Percentiles rank a stretch among this genome's conserved stretches.
Conservation (phyloP, 2,329 filamentous ascomycete genomes). For the Cyphellophora europaea region DNA sequence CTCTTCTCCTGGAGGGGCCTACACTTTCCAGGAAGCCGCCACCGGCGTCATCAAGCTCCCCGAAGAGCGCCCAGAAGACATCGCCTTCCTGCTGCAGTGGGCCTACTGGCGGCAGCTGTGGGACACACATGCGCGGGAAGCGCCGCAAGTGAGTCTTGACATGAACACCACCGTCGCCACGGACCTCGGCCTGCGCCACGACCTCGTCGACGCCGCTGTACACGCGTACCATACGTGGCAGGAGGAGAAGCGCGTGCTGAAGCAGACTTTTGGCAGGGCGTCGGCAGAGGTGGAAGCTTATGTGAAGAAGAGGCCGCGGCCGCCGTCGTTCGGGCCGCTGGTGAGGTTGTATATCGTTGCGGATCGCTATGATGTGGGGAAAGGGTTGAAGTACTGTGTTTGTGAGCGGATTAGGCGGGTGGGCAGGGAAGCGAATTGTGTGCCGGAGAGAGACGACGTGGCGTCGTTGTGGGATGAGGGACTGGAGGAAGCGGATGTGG, state of each 20-base stretch:
- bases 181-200: not conserved
- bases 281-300: not conserved
- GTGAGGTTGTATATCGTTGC: not conserved
- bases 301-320: not conserved
- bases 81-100: not conserved
- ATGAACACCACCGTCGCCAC: not conserved
- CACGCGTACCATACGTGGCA: not conserved
- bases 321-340: conserved; percentile 1
- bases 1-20: not conserved
- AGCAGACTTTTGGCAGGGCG: not conserved
- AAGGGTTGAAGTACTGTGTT: not conserved
- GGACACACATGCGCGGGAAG: no score
- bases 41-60: conserved; percentile 1
- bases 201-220: not conserved
- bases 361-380: not conserved
- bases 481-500: not conserved
- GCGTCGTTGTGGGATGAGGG: not conserved
- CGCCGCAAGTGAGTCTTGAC: no score
- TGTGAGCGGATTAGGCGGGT: not conserved
- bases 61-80: not conserved
- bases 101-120: not conserved
- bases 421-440: conserved; percentile 1
- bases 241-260: not conserved
- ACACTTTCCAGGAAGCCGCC: not conserved
- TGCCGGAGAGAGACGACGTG: not conserved